Evolutionary conservation across 2,329 filamentous ascomycete species (phyloP).

Genomic region (Microsporum canis): DNA sequence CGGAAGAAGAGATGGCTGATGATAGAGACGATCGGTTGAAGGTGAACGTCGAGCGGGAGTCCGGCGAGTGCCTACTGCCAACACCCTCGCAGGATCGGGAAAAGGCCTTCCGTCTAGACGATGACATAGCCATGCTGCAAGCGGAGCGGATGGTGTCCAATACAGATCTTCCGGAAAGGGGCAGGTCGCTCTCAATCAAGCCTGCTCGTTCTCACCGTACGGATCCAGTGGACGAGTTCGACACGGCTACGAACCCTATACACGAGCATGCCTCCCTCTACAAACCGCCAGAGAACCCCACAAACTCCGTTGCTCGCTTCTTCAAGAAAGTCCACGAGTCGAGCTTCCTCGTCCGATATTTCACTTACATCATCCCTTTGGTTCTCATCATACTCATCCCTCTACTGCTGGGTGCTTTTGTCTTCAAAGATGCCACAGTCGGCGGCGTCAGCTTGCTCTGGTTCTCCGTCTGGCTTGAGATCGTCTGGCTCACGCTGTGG

Average conservation of each 20-base stretch:
- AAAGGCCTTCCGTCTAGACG: constrained; percentile 49
- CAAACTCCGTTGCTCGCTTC: constrained; percentile 50
- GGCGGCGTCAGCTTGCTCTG: constrained; percentile 71
- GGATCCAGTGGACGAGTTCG: constrained; percentile 55
- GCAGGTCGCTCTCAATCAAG: constrained; percentile 37
- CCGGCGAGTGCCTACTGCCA: not conserved
- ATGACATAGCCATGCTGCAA: constrained; percentile 54
- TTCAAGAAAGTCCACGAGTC: constrained; percentile 56
- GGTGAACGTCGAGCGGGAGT: not conserved
- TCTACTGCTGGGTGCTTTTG: constrained; percentile 51
- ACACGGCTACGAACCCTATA: constrained; percentile 55
- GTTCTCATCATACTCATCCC: constrained; percentile 56
- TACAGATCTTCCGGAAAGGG: constrained; percentile 22
- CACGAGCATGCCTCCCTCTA: constrained; percentile 57
- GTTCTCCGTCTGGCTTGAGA: constrained; percentile 93
- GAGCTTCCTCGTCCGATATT: constrained; percentile 56
- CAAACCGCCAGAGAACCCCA: constrained; percentile 52
- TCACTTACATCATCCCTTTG: constrained; percentile 59
- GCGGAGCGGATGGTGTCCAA: constrained; percentile 45
- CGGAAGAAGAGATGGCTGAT: not conserved
- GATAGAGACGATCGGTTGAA: not conserved
- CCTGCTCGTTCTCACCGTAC: constrained; percentile 42
- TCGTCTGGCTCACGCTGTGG: constrained; percentile 88
- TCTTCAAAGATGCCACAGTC: constrained; percentile 49
- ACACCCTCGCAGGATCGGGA: constrained; percentile 50